Evolutionary conservation across 2,329 filamentous ascomycete genomes (phyloP).

Genomic region (Aspergillus phoenicis): DNA sequence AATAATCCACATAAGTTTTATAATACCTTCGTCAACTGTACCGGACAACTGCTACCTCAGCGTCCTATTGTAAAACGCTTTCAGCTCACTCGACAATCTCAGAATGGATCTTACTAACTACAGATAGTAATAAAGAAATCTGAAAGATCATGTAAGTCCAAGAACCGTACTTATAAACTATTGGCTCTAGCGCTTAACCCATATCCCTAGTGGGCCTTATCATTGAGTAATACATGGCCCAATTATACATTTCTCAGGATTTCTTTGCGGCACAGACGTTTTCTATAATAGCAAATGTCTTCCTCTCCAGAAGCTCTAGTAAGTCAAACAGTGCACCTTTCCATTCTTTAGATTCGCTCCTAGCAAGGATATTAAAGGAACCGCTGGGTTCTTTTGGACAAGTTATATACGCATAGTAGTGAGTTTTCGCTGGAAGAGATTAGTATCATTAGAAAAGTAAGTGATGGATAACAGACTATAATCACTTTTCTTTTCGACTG

Average conservation of each 20-base stretch:
- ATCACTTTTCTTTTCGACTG: neutral
- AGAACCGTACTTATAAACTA: neutral
- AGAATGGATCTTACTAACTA: neutral
- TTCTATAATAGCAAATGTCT: neutral
- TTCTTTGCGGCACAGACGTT: neutral
- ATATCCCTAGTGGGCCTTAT: neutral
- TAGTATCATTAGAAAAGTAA: neutral
- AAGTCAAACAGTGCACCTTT: neutral
- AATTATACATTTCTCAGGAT: neutral
- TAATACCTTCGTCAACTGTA: neutral
- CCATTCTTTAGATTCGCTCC: neutral
- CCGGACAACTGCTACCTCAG: neutral
- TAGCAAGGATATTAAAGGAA: neutral
- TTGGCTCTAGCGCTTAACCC: neutral
- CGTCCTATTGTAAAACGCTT: neutral
- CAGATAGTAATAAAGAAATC: neutral
- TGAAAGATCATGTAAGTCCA: neutral
- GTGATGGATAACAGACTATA: neutral
- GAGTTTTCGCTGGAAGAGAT: neutral
- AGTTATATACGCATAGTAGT: neutral
- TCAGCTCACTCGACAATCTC: neutral
- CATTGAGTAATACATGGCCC: neutral
- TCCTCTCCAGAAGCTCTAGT: neutral
- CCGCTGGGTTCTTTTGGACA: neutral
- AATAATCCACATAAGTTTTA: neutral